phyloP scores from a whole-genome alignment of 805 yeast genomes.

The Candida chilensis region DNA sequence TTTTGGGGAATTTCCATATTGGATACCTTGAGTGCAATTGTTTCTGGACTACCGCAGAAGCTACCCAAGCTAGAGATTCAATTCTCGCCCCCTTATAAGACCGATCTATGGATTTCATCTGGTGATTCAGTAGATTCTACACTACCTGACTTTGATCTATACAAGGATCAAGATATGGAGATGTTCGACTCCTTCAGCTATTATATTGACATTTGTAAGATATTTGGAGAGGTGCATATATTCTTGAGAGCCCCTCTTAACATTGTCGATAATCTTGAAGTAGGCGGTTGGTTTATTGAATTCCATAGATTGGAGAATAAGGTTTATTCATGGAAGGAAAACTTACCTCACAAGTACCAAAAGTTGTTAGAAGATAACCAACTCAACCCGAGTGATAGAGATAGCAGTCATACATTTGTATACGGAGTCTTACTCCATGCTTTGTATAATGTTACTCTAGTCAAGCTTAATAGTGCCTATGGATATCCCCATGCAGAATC shows the following conservation, averaged over 20 bases:
- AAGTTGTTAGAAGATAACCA: slow-evolving; percentile 3
- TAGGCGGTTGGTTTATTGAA: slow-evolving; percentile 6
- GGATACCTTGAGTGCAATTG: slow-evolving; percentile 23
- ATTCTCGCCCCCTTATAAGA: too few relatives aligned
- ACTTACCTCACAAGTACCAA: slow-evolving; percentile 5
- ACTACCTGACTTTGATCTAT: too few relatives aligned
- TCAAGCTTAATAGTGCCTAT: slow-evolving; percentile 12
- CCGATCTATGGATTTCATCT: too few relatives aligned
- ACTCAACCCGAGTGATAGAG: slow-evolving; percentile 4
- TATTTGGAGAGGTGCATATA: slow-evolving; percentile 7
- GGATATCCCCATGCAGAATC: slow-evolving; percentile 13
- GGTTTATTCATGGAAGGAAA: slow-evolving; percentile 7
- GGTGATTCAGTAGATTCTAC: too few relatives aligned
- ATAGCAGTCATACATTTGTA: slow-evolving; percentile 4
- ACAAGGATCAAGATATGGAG: slow-evolving; percentile 4
- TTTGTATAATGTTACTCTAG: slow-evolving; percentile 9
- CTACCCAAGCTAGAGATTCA: too few relatives aligned
- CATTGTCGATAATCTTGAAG: slow-evolving; percentile 6
- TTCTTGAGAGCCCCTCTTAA: slow-evolving; percentile 8
- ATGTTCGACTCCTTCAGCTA: slow-evolving; percentile 10
- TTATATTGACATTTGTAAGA: slow-evolving; percentile 7
- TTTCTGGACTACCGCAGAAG: slow-evolving; percentile 18
- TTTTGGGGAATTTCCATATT: slow-evolving; percentile 21
- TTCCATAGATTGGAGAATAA: slow-evolving; percentile 7
- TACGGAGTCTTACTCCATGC: too few relatives aligned